Base-by-base conservation (phyloP, 176 grass and related monocot species). In the Aegilops tauschii region DNA sequence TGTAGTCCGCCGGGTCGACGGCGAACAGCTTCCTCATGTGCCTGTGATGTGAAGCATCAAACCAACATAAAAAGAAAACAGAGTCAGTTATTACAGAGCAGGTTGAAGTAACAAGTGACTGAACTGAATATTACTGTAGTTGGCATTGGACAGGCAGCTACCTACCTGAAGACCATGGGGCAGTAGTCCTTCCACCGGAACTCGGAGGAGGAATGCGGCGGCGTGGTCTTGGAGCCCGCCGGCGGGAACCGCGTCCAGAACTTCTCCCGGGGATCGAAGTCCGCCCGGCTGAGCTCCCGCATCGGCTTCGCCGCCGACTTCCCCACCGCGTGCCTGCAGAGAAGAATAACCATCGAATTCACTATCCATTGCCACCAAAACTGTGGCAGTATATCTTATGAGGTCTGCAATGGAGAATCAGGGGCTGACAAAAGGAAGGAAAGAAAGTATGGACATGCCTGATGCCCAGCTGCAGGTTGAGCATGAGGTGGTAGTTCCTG, bases 401-500 rank as follows among this genome's bases (percentile, higher is more conserved):
- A 36, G 35, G 35, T 36, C 35, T 36, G 35, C 35, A 36, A 36
- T 36, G 35, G 35, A 36, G 35, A 31, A 36, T 36, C 35, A 36
- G 35, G 35, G 35, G 6, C 35, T 6, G 35, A 36, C 35, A 36
- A 6, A 36, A 36, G 35, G 35, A 36, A 36, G 5, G 35, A 36
- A 36, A 36, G 35, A 36, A 36, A 36, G 35, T 5, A 36, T 36
- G 35, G 35, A 5, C 35, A 36, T 36, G 35, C 35, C 90, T 82
- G 82, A 92, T 92, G 42, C 93, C 93, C n/a, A 95, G 65, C 78
- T 92, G 93, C 76, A 95, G 79, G 67, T 86, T 92, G 44, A 91
- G 88, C 93, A 95, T 95, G 68, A 95, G 84, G 49, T 95, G 85
- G 37, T 88, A 95, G 83, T 95, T 95, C 82, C 83, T 86, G 80